Base-by-base conservation (phyloP, 768 basidiomycete genomes). In the Melanogaster broomeanus region DNA sequence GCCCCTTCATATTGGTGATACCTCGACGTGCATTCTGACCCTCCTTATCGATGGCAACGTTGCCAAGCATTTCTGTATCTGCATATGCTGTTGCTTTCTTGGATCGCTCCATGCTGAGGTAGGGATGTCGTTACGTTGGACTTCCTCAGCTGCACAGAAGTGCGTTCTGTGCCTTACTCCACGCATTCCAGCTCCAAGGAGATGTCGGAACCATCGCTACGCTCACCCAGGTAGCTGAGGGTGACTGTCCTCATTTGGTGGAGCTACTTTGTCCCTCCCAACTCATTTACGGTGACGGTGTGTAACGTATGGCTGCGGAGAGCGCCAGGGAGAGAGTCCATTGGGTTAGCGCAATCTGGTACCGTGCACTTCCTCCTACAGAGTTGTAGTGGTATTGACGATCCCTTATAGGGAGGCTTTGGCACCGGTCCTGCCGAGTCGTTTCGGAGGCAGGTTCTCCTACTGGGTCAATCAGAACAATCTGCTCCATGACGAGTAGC, bases 331-430 rank as follows among this genome's bases (percentile, higher is more conserved):
- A 94, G 66, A 77, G 93, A 58, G 87, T 92, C 45, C 83, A 87
- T 67, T 97, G 94, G 94, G 92, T 95, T 12, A 90, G 89, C 61
- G 82, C 91, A 4, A 80, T 97, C 48, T 93, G 90, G 94, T 93
- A 61, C 0, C 42, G 83, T 74, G 1, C 15, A 19, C 11, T 22
- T n/a, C 30, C 42, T 28, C 13, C 10, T 33, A 19, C 22, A 7
- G 0, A 6, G 28, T 5, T 52, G 3, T 34, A 2, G 41, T 42
- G 21, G 41, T 51, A 15, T 43, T 55, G 16, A 55, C 19, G 39
- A 28, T 25, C 31, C 21, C 11, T 51, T 49, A 30, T 55, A 94
- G 91, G 90, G 90, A 92, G 56, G 84, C 86, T 0, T 77, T 93
- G 16, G 84, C n/a, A 90, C 59, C 81, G 82, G 15, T 73, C 60